Evolutionary conservation across 1,284 basidiomycete genomes (phyloP), one percentile per base, ranked within the genome.

Genomic region (Boletus albobrunnescens): DNA sequence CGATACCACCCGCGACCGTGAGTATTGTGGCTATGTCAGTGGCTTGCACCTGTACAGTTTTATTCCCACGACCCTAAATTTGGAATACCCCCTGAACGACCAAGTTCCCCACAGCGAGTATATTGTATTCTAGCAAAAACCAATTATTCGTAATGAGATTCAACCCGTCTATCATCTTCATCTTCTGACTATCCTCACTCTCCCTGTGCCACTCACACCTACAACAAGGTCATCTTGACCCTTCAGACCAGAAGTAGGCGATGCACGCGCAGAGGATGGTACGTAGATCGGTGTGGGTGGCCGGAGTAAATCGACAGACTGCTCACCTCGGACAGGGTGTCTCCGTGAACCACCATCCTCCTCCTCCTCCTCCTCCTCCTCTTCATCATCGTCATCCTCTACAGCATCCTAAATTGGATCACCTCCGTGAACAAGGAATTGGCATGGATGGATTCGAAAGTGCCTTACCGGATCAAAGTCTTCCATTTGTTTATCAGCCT

Each of bases 401-500:
- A 64, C 51, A 11, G 51, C 57, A 44, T 67, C 67, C 67, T 69
- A 40, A 36, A 28, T 28, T 36, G 6, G 8, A 40, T 26, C n/a
- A 14, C 31, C 13, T 40, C 26, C 17, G 43, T 62, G 31, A 63
- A 51, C 30, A 31, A 28, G 23, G 17, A 16, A 38, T 38, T 27
- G 1, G 1, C 10, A 7, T 22, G 22, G 30, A 7, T 22, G 22
- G 30, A 32, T 36, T 28, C 2, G 16, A 32, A 41, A 43, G 27
- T n/a, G 9, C n/a, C 79, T 55, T 65, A 89, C 86, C 41, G 82
- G 81, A 68, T 88, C 87, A 67, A 89, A 89, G 59, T 88, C 84
- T 62, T 88, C 87, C 85, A 88, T 87, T 44, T 78, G 82, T 51
- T 82, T 74, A 59, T 87, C 85, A 52, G 72, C 78, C 45, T 79